Evolutionary conservation across 345 rosid species (phyloP).

Genomic region (Lenwebbia sp.): DNA sequence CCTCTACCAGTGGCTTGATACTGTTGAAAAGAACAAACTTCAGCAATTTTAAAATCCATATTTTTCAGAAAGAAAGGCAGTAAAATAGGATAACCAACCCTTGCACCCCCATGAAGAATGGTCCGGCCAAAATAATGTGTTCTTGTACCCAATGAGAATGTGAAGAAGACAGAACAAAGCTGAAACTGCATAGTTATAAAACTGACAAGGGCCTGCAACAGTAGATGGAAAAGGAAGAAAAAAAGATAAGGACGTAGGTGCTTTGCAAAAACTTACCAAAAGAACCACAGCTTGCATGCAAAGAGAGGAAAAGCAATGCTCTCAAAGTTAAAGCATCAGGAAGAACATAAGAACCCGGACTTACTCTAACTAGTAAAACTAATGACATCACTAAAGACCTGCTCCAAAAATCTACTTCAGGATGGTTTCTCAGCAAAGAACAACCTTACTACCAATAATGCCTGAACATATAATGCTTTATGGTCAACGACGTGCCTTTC

Average conservation of each 20-base stretch:
- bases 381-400: not conserved
- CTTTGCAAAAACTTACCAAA: not conserved
- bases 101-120: constrained; percentile 96
- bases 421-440: not conserved
- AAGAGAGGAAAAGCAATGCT: not conserved
- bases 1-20: constrained; percentile 98
- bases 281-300: not conserved
- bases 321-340: not conserved
- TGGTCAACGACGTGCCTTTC: not conserved
- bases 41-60: constrained; percentile 1
- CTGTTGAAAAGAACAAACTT: constrained; percentile 25
- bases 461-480: not conserved
- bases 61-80: not conserved
- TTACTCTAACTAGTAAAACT: not conserved
- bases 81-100: constrained; percentile 35
- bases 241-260: not conserved
- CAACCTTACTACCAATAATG: not conserved
- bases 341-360: not conserved
- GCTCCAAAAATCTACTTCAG: not conserved
- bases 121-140: constrained; percentile 97
- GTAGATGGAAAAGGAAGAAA: not conserved
- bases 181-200: constrained; percentile 94
- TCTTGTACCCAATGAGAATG: constrained; percentile 91
- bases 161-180: constrained; percentile 94
- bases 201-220: constrained; percentile 76